phyloP scores from a whole-genome alignment of 2,329 filamentous ascomycete species.

The Botrytis byssoidea region DNA sequence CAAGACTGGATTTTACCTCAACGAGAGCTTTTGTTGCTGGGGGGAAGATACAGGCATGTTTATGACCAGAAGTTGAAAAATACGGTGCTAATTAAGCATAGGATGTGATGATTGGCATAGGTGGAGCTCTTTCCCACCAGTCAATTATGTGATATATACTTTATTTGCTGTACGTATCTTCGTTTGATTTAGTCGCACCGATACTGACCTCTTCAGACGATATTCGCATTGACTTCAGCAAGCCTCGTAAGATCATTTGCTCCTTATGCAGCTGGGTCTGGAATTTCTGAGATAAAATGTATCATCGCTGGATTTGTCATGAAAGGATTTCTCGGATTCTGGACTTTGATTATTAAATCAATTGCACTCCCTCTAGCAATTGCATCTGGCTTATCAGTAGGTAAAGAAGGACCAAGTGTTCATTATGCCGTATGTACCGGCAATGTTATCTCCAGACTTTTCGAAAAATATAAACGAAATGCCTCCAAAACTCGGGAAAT shows the following conservation, averaged over 20 bases:
- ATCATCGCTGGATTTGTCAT: constrained; percentile 99
- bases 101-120: constrained; percentile 84
- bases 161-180: constrained; percentile 65
- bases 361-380: constrained; percentile 88
- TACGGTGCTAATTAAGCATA: constrained; percentile 40
- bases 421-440: constrained; percentile 98
- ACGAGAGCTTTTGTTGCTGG: constrained; percentile 98
- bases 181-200: neutral
- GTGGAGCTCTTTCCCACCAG: constrained; percentile 75
- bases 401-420: constrained; percentile 97
- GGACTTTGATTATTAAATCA: constrained; percentile 92
- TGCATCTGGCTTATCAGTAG: constrained; percentile 88
- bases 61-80: neutral
- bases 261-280: constrained; percentile 92
- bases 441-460: constrained; percentile 91
- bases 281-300: constrained; percentile 98
- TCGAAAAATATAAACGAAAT: constrained; percentile 87
- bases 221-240: constrained; percentile 81
- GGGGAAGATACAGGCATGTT: constrained; percentile 75
- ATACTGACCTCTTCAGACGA: constrained; percentile 48
- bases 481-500: constrained; percentile 95
- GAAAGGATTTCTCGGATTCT: constrained; percentile 93
- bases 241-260: constrained; percentile 86
- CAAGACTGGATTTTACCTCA: constrained; percentile 92
- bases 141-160: constrained; percentile 89